Evolutionary conservation across 1,284 basidiomycete species (phyloP).

Genomic region (Melampsora abietis-canadensis): DNA sequence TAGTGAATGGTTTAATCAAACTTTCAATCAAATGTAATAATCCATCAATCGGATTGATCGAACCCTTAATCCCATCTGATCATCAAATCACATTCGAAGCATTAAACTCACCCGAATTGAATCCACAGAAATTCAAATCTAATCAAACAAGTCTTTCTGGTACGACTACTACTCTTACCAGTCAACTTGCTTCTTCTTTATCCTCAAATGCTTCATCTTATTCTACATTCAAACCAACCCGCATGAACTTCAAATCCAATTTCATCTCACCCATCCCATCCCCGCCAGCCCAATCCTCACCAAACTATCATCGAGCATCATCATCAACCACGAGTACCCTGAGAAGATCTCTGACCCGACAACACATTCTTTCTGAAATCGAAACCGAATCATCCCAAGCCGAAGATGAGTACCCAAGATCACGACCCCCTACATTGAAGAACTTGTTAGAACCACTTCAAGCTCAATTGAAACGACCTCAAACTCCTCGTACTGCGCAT

Average conservation of each 20-base stretch:
- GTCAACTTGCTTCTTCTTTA: slow-evolving; percentile 12
- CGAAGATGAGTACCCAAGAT: background rate
- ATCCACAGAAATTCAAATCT: background rate
- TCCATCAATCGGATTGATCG: background rate
- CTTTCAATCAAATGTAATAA: slow-evolving; percentile 14
- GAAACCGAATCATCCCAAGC: too few relatives aligned
- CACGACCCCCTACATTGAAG: slow-evolving; percentile 22
- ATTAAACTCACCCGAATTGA: background rate
- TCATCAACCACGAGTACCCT: slow-evolving; percentile 14
- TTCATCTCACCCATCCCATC: slow-evolving; percentile 9
- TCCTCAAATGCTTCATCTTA: slow-evolving; percentile 17
- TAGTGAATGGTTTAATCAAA: slow-evolving; percentile 31
- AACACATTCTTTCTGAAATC: background rate
- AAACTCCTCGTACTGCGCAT: slow-evolving; percentile 36
- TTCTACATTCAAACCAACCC: slow-evolving; percentile 17
- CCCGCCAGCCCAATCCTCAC: slow-evolving; percentile 24
- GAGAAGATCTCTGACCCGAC: slow-evolving; percentile 12
- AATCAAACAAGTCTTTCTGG: background rate
- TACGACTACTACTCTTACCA: background rate
- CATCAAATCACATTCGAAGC: background rate
- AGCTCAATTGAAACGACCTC: slow-evolving; percentile 40
- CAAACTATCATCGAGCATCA: background rate
- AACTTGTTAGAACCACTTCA: slow-evolving; percentile 34
- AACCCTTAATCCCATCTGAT: background rate
- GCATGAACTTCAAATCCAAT: slow-evolving; percentile 18